A percentile compares a stretch with the other conserved stretches of the same genome.
Conservation (phyloP, 257 asterid genomes). For the Solanum chmielewskii region DNA sequence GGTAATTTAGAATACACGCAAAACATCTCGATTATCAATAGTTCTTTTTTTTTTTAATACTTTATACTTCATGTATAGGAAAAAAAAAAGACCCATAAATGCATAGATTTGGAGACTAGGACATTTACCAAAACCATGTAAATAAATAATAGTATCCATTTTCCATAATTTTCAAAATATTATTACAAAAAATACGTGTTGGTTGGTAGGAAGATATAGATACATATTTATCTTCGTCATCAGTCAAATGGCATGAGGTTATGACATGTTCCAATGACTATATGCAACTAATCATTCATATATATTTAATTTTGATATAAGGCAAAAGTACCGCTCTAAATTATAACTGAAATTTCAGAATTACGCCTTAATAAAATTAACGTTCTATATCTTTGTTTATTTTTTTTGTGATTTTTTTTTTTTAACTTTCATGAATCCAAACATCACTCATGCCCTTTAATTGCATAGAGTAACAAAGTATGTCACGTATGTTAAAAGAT, state of each 20-base stretch:
- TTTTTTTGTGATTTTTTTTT: too few species aligned
- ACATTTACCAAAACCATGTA: neutral
- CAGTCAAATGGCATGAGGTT: neutral
- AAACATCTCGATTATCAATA: neutral
- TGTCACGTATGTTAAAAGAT: too few species aligned
- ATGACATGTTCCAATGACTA: neutral
- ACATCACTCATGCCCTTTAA: too few species aligned
- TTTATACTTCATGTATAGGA: neutral
- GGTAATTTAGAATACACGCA: neutral
- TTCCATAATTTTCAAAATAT: neutral
- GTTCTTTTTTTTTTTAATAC: neutral
- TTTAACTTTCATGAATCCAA: too few species aligned
- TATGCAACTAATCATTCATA: neutral
- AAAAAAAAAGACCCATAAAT: neutral
- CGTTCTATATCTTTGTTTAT: fast-evolving
- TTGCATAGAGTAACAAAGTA: too few species aligned
- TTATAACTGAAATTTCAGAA: fast-evolving
- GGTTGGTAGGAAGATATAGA: neutral
- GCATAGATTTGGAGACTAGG: neutral
- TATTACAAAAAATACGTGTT: neutral
- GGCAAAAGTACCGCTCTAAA: too few species aligned
- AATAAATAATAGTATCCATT: neutral
- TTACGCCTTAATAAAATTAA: too few species aligned
- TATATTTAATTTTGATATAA: neutral
- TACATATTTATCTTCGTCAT: neutral